These are phyloP conservation scores for Alternaria sp. DNA, from an alignment of 2,329 filamentous ascomycete species.

Conservation along the genomic window DNA sequence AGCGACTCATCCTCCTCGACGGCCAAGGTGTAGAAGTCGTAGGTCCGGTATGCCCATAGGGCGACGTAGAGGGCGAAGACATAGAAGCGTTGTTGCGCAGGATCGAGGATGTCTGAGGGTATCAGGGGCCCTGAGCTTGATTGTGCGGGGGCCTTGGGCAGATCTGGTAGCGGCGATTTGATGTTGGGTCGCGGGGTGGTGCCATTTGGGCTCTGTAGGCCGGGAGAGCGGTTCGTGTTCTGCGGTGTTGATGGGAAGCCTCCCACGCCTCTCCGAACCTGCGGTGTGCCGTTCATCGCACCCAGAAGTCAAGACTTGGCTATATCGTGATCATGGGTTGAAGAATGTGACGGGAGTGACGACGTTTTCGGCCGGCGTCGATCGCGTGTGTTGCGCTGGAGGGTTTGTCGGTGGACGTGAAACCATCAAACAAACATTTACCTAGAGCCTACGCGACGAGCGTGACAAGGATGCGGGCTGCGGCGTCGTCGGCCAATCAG, in stretches of 20 bases:
- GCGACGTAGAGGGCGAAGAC: slow-evolving; percentile 79
- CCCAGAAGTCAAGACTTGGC: slow-evolving; percentile 46
- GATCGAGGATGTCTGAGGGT: slow-evolving; percentile 82
- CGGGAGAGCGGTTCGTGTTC: slow-evolving; percentile 52
- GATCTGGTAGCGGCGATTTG: slow-evolving; percentile 43
- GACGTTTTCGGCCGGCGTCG: slow-evolving; percentile 10
- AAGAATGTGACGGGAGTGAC: background rate
- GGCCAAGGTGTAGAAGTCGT: slow-evolving; percentile 81
- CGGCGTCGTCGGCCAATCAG: slow-evolving; percentile 29
- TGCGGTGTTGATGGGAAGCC: slow-evolving; percentile 78
- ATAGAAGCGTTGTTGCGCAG: slow-evolving; percentile 89
- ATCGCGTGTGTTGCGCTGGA: slow-evolving; percentile 16
- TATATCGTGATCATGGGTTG: slow-evolving; percentile 31
- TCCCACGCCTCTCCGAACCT: slow-evolving; percentile 72
- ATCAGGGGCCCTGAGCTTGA: slow-evolving; percentile 70
- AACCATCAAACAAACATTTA: slow-evolving; percentile 40
- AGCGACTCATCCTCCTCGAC: slow-evolving; percentile 88
- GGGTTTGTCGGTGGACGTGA: slow-evolving; percentile 18
- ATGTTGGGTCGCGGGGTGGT: slow-evolving; percentile 46
- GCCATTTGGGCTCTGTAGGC: slow-evolving; percentile 33
- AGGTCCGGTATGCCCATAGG: slow-evolving; percentile 82
- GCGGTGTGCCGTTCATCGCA: slow-evolving; percentile 86
- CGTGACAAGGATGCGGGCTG: slow-evolving; percentile 33
- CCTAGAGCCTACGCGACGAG: slow-evolving; percentile 30
- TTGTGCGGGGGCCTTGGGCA: slow-evolving; percentile 35